Percentiles rank a stretch among this genome's conserved stretches.
phyloP scores from a whole-genome alignment of 2,329 filamentous ascomycete species.

The Calcarisporium arbuscula region DNA sequence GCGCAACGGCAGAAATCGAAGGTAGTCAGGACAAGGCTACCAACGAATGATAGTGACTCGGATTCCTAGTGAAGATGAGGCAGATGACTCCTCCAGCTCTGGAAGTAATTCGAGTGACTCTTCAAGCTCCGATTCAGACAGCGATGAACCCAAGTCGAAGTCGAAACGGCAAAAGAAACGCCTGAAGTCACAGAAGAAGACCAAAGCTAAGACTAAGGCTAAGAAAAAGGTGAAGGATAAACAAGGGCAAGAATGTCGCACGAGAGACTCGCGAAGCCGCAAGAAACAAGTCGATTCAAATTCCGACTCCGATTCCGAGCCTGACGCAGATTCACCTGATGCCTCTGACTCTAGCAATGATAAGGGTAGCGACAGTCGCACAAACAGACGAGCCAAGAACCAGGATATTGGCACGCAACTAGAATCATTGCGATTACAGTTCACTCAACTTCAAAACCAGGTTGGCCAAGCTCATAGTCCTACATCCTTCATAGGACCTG shows the following conservation, averaged over 20 bases:
- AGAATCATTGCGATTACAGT: conserved; percentile 20
- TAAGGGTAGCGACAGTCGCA: background rate
- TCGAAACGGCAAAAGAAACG: background rate
- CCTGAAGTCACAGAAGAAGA: background rate
- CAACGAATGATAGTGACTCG: no score
- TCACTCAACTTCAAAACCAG: conserved; percentile 19
- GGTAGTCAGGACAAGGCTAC: no score
- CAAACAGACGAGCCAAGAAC: conserved; percentile 2
- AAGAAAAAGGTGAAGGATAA: conserved; percentile 5
- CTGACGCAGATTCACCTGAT: conserved; percentile 2
- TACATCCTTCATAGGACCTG: no score
- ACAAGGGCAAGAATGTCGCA: background rate
- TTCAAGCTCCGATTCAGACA: conserved; percentile 8
- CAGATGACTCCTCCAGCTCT: conserved; percentile 9
- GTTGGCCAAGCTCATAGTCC: conserved; percentile 7
- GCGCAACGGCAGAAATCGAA: no score
- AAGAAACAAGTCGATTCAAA: conserved; percentile 11
- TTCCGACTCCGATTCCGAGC: conserved; percentile 13
- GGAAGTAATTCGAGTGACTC: background rate
- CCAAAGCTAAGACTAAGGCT: conserved; percentile 9
- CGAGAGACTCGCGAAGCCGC: conserved; percentile 1
- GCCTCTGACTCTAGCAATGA: conserved; percentile 5
- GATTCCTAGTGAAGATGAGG: conserved; percentile 7
- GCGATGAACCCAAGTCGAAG: conserved; percentile 7
- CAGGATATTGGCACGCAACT: conserved; percentile 16